Evolutionary conservation across 139 green algal species (phyloP).

Genomic region (Microglena sp.): DNA sequence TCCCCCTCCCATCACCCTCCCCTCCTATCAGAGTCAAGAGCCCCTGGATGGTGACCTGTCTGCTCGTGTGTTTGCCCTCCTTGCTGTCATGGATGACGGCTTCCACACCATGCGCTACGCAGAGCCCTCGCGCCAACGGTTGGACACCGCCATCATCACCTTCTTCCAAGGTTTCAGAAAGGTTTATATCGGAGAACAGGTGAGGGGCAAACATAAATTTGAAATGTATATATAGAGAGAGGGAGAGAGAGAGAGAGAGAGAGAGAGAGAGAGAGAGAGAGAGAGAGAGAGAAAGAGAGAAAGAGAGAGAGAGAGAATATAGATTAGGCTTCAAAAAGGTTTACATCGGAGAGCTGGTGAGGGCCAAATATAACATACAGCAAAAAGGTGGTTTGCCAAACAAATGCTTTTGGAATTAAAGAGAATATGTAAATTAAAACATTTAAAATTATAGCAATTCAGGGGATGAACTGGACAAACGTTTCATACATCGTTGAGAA

Average conservation of each 20-base stretch:
- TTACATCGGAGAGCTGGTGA: constrained; percentile 90
- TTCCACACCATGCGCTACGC: constrained; percentile 49
- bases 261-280: neutral
- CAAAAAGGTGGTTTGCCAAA: too few species aligned
- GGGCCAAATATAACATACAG: constrained; percentile 8
- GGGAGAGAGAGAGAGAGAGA: neutral
- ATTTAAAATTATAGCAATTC: too few species aligned
- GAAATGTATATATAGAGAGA: too few species aligned
- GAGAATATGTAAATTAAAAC: too few species aligned
- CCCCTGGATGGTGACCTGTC: constrained; percentile 87
- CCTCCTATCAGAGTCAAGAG: constrained; percentile 50
- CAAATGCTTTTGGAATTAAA: too few species aligned
- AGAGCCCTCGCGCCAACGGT: constrained; percentile 66
- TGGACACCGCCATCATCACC: constrained; percentile 81
- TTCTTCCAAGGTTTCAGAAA: constrained; percentile 97
- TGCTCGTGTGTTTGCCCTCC: constrained; percentile 72
- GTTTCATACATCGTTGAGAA: too few species aligned
- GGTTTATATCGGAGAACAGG: constrained; percentile 92
- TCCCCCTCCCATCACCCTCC: neutral
- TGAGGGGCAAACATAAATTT: too few species aligned
- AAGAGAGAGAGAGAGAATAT: too few species aligned
- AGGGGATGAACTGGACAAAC: too few species aligned
- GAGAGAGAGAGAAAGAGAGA: neutral
- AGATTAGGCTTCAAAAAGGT: constrained; percentile 90
- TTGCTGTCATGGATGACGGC: constrained; percentile 62